Evolutionary conservation across 2,329 filamentous ascomycete genomes (phyloP).

Genomic region (Trichoderma koningiopsis): DNA sequence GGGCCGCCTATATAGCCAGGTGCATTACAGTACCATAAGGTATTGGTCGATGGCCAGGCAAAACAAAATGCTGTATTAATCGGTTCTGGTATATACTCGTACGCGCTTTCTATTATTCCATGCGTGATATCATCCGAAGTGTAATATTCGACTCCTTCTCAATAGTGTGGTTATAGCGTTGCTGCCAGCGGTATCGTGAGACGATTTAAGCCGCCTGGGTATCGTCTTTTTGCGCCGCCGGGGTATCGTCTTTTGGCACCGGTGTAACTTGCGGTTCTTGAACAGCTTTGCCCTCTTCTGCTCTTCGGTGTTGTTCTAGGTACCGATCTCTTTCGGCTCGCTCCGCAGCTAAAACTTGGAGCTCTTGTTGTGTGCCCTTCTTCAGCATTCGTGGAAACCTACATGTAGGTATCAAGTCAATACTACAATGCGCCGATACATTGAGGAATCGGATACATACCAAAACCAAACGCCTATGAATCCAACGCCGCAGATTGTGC

Average conservation of each 20-base stretch:
- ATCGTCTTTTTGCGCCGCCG: not conserved
- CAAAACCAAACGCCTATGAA: conserved; percentile 1
- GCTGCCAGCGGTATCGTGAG: not conserved
- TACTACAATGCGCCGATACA: not conserved
- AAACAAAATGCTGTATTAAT: not conserved
- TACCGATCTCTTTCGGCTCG: conserved; percentile 2
- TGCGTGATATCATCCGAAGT: not conserved
- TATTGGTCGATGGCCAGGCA: not conserved
- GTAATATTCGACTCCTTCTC: not conserved
- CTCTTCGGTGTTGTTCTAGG: not conserved
- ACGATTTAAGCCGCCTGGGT: not conserved
- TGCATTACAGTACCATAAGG: not conserved
- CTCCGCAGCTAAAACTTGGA: not conserved
- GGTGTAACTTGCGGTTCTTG: not conserved
- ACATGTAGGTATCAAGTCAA: not conserved
- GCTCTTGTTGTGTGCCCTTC: not conserved
- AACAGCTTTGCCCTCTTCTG: not conserved
- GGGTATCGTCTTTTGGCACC: not conserved
- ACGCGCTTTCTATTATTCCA: not conserved
- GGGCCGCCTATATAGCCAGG: not conserved
- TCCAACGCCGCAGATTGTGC: not conserved
- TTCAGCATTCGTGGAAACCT: not conserved
- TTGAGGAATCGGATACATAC: not conserved
- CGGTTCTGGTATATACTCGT: not conserved
- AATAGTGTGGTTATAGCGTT: not conserved